These are phyloP conservation scores for Sphaerulina vaccinii DNA, from an alignment of 2,329 filamentous ascomycete species.

Conservation along the genomic window DNA sequence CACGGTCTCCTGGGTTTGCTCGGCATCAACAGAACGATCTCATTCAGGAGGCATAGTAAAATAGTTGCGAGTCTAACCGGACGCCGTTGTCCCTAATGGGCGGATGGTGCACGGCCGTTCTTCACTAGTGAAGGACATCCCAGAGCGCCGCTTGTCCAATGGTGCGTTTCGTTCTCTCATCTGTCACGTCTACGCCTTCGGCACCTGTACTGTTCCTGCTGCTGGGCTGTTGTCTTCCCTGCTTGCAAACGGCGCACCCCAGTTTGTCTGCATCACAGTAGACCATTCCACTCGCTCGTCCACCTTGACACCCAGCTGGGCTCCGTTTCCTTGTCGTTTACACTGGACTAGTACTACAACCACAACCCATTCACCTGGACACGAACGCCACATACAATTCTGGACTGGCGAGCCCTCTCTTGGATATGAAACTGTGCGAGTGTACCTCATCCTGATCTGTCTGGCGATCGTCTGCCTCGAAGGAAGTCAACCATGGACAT, in stretches of 20 bases:
- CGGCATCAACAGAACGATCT: conserved; percentile 1
- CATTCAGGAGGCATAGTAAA: conserved; percentile 11
- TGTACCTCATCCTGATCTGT: not conserved
- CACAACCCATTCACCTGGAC: not conserved
- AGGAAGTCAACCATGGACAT: conserved; percentile 25
- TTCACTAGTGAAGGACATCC: conserved; percentile 20
- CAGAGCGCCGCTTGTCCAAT: conserved; percentile 18
- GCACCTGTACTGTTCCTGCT: conserved; percentile 17
- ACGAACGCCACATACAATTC: not conserved
- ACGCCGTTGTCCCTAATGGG: conserved; percentile 12
- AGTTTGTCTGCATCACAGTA: conserved; percentile 3
- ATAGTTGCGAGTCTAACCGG: conserved; percentile 12
- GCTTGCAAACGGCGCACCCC: conserved; percentile 11
- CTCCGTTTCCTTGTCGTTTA: not conserved
- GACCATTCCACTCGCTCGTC: conserved; percentile 7
- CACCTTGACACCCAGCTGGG: not conserved
- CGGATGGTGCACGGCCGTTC: conserved; percentile 14
- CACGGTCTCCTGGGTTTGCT: not conserved
- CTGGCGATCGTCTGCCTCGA: not conserved
- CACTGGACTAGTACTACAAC: not conserved
- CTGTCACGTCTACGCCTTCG: conserved; percentile 18
- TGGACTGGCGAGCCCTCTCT: not conserved
- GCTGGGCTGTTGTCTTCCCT: conserved; percentile 15
- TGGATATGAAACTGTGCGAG: conserved; percentile 2
- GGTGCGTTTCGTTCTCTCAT: conserved; percentile 12